Conservation (phyloP, 371 early-diverging fungal species). For the Zychaea mexicana region DNA sequence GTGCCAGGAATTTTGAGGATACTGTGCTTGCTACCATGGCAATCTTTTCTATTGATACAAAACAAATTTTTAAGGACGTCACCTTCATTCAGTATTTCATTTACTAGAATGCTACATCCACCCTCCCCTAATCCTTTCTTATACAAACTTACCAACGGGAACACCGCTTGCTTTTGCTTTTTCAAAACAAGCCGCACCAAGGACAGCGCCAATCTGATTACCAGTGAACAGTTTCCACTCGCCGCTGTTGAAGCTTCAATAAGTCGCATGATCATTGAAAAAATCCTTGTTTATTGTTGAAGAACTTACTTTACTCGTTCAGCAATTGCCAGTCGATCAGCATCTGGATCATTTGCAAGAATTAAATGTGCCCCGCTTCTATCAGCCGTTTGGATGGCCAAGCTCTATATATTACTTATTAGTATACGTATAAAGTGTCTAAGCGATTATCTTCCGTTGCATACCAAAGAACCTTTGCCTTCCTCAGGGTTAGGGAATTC, state of each 20-base stretch:
- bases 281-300: neutral
- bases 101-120: neutral
- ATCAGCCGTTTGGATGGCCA: conserved; percentile 82
- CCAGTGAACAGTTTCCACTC: conserved; percentile 88
- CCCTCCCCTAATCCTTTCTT: neutral
- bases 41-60: conserved; percentile 43
- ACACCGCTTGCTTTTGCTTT: conserved; percentile 58
- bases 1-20: conserved; percentile 83
- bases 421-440: neutral
- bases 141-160: conserved; percentile 46
- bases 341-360: conserved; percentile 98
- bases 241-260: conserved; percentile 33
- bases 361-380: conserved; percentile 61
- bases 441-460: neutral
- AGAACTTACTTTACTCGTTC: conserved; percentile 66
- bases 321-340: conserved; percentile 93
- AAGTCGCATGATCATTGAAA: neutral
- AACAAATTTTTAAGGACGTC: too few relatives aligned
- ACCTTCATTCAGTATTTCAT: too few relatives aligned
- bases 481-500: conserved; percentile 95
- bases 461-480: conserved; percentile 80
- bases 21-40: conserved; percentile 92
- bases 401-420: conserved; percentile 22
- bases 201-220: conserved; percentile 89
- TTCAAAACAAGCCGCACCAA: conserved; percentile 76